Evolutionary conservation across 805 yeast species (phyloP), one percentile per base, ranked within the genome.

Genomic region (Sugiyamaella mastotermitis): DNA sequence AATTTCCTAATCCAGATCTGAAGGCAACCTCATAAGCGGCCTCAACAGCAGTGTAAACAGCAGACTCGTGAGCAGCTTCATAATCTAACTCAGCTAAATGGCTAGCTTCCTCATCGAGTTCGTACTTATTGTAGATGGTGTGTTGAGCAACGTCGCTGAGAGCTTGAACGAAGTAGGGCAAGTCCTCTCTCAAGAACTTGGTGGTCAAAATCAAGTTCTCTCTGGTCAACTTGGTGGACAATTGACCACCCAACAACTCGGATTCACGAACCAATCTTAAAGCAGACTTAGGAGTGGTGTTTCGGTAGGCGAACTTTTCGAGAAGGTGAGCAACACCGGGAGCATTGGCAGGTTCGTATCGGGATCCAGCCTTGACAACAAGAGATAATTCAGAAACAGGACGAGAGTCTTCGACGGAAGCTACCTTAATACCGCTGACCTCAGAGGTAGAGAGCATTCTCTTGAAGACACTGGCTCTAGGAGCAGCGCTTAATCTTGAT

Each of bases 211-310:
- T 76, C 48, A 92, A 75, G 54, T 80, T 71, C 61, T 92, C 97
- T 71, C 96, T 82, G 62, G 83, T 78, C 52, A 86, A 80, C 41
- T 58, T 55, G 31, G 94, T 69, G 35, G 72, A 58, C 63, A 86
- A 75, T 44, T 64, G 65, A 60, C 95, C 97, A 51, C 98, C 97
- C 49, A 90, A 72, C 49, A 92, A 76, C 69, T 90, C 98, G 36
- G 88, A 69, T 69, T 92, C 98, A 67, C 98, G 83, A 58, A 87
- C 83, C 57, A 88, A 72, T 70, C 97, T 83, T 60, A 92, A 73
- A 17, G 92, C 95, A 14, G 96, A 82, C 64, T 86, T 85, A 53
- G 76, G 62, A 46, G 71, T 71, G 41, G 95, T 86, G 72, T 83
- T 80, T 60, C 59, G 55, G 71, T 82, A 92, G 55, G 80, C 81